Percentiles rank a stretch among this genome's conserved stretches.
Conservation (phyloP, 352 stramenopile genomes). For the Globisporangium nunn region DNA sequence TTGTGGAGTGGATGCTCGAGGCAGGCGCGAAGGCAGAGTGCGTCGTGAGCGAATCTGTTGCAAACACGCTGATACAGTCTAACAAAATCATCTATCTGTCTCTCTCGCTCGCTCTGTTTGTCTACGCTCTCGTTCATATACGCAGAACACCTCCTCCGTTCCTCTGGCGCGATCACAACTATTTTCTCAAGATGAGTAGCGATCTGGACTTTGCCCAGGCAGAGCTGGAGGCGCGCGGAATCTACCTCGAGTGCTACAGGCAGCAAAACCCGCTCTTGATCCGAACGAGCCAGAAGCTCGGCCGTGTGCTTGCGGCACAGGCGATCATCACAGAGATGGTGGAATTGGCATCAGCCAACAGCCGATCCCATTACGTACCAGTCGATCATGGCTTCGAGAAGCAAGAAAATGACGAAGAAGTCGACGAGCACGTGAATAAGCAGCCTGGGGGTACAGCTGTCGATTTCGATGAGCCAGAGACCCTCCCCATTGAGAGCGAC, state of each 20-base stretch:
- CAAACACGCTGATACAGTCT: not conserved
- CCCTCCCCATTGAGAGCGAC: not conserved
- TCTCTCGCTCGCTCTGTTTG: not conserved
- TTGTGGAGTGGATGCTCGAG: constrained; percentile 81
- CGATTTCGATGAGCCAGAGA: constrained; percentile 1
- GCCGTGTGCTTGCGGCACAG: constrained; percentile 58
- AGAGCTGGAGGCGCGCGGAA: constrained; percentile 39
- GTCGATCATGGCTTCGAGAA: constrained; percentile 15
- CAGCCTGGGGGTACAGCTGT: not conserved
- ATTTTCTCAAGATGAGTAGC: constrained; percentile 65
- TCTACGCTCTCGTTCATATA: not conserved
- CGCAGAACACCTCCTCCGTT: constrained; percentile 55
- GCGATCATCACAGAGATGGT: constrained; percentile 75
- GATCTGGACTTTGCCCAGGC: constrained; percentile 65
- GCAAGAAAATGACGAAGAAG: not conserved
- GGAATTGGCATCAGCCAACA: constrained; percentile 5
- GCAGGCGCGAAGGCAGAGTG: constrained; percentile 61
- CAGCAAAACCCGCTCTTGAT: constrained; percentile 55
- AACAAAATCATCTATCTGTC: not conserved
- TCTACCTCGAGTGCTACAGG: constrained; percentile 50
- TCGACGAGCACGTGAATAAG: not conserved
- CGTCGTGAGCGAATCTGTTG: constrained; percentile 9
- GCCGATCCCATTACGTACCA: not conserved
- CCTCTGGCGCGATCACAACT: constrained; percentile 64
- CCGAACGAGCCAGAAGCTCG: constrained; percentile 59